Evolutionary conservation across 1,284 basidiomycete species (phyloP).

Genomic region (Cystobasidium sp.): DNA sequence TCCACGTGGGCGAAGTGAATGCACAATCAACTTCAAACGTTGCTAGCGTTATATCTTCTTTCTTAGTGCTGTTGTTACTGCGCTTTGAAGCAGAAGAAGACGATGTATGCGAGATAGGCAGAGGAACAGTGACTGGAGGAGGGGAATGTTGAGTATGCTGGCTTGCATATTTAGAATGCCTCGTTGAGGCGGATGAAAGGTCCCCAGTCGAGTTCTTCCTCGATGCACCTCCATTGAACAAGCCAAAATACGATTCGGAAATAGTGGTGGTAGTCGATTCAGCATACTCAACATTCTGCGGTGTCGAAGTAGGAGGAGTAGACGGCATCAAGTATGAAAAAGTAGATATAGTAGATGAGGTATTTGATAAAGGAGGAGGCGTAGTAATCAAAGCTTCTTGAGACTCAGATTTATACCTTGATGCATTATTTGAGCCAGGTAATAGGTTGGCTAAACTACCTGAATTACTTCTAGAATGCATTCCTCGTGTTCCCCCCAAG

Average conservation of each 20-base stretch:
- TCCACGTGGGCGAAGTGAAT: neutral
- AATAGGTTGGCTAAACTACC: neutral
- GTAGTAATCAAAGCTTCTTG: slow-evolving; percentile 7
- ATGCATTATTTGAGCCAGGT: neutral
- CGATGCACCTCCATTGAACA: neutral
- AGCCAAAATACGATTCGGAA: slow-evolving; percentile 18
- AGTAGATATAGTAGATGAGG: neutral
- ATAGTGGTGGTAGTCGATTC: neutral
- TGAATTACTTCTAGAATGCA: slow-evolving; percentile 10
- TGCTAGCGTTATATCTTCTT: slow-evolving; percentile 18
- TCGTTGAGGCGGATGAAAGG: too few relatives aligned
- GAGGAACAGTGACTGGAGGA: neutral
- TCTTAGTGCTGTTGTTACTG: neutral
- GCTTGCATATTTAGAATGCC: neutral
- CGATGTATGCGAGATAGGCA: slow-evolving; percentile 2
- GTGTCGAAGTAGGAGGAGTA: slow-evolving; percentile 17
- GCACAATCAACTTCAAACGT: slow-evolving; percentile 14
- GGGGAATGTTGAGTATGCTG: neutral
- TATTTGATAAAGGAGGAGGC: slow-evolving; percentile 1
- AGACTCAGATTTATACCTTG: neutral
- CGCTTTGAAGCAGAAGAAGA: neutral
- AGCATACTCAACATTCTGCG: neutral
- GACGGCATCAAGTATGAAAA: slow-evolving; percentile 9
- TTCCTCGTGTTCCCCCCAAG: slow-evolving; percentile 6
- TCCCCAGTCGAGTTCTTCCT: too few relatives aligned